Conservation (phyloP, 106 monocot species). For the Chionographis japonica region DNA sequence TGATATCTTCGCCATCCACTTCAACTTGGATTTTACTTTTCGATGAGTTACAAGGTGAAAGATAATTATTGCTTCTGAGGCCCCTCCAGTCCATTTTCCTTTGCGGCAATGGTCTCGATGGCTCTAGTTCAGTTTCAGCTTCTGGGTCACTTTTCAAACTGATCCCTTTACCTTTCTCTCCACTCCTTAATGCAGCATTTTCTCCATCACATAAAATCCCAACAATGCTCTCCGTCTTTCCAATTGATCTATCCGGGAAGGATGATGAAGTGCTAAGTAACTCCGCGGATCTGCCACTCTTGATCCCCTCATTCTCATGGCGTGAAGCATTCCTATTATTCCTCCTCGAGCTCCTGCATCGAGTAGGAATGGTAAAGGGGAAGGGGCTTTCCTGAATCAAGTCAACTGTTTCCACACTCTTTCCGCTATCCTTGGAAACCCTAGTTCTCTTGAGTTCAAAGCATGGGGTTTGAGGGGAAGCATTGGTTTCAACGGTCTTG, state of each 20-base stretch:
- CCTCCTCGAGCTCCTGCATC: background rate
- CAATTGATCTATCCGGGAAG: too few species aligned
- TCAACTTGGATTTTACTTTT: too few species aligned
- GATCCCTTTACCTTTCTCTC: constrained; percentile 1
- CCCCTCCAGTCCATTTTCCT: constrained; percentile 3
- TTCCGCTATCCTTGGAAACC: background rate
- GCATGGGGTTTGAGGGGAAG: background rate
- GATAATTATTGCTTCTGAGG: background rate
- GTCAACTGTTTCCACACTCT: background rate
- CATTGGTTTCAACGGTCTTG: background rate
- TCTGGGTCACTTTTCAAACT: background rate
- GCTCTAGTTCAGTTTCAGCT: background rate
- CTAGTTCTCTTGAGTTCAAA: background rate
- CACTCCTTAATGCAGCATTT: background rate
- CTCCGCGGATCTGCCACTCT: background rate
- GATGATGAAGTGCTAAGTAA: background rate
- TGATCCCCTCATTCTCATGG: background rate
- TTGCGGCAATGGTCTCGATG: background rate
- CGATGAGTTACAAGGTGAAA: background rate
- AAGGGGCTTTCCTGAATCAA: background rate
- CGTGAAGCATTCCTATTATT: background rate
- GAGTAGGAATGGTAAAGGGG: background rate
- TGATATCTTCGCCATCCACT: too few species aligned
- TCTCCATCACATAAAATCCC: background rate
- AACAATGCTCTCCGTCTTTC: too few species aligned